Percentiles rank a stretch among this genome's conserved stretches.
Evolutionary conservation across 1,139 yeast genomes (phyloP).

Genomic region (Kurtzmaniella natalensis): DNA sequence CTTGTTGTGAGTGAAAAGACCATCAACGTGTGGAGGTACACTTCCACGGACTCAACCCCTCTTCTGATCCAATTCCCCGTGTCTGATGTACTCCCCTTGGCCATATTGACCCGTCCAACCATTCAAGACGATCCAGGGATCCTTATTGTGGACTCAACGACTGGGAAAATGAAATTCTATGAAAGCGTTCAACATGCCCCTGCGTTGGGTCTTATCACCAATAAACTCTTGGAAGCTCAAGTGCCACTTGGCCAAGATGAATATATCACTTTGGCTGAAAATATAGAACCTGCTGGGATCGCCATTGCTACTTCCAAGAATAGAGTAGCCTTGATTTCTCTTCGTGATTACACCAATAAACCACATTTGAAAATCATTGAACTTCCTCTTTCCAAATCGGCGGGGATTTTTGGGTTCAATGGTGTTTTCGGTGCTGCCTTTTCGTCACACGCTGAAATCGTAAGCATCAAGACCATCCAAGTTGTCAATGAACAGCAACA

Average conservation of each 20-base stretch:
- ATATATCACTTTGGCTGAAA: conserved; percentile 51
- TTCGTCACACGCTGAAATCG: conserved; percentile 39
- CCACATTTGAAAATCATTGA: conserved; percentile 42
- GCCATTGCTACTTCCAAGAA: conserved; percentile 69
- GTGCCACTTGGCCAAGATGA: conserved; percentile 49
- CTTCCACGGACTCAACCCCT: conserved; percentile 57
- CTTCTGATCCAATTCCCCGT: conserved; percentile 49
- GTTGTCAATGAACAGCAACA: conserved; percentile 41
- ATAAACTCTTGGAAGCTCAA: conserved; percentile 32
- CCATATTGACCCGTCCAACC: conserved; percentile 65
- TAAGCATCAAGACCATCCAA: conserved; percentile 57
- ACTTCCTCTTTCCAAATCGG: conserved; percentile 21
- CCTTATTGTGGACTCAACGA: conserved; percentile 49
- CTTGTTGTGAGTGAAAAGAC: conserved; percentile 47
- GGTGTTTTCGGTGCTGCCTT: background rate
- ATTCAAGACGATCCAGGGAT: conserved; percentile 62
- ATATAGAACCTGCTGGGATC: conserved; percentile 74
- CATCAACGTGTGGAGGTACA: conserved; percentile 68
- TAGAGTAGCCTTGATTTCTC: conserved; percentile 56
- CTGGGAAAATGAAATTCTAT: conserved; percentile 59
- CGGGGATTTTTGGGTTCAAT: conserved; percentile 9
- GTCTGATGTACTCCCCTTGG: conserved; percentile 42
- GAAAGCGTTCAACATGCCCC: conserved; percentile 68
- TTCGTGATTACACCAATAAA: conserved; percentile 68
- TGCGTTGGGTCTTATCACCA: conserved; percentile 57